Evolutionary conservation across 768 basidiomycete genomes (phyloP), one percentile per base, ranked within the genome.

Genomic region (Cyclocybe cylindracea): DNA sequence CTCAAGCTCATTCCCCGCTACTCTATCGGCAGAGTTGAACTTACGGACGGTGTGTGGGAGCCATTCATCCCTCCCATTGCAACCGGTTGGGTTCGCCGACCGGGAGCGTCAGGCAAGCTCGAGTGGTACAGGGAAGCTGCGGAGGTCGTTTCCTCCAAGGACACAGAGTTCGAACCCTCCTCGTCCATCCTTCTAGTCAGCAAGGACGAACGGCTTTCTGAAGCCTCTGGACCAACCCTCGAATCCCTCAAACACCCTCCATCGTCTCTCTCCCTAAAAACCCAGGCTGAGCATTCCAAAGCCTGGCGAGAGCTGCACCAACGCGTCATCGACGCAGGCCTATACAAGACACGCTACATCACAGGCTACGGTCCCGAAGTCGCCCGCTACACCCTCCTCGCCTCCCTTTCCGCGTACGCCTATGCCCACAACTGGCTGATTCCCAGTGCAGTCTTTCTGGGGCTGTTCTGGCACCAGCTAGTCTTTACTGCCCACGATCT

Each of bases 391-490:
- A 56, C 72, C 13, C 57, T 87, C 6, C 77, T 97, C 32, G 87
- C 79, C 19, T 62, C 67, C 24, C 50, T 80, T 14, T 85, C 89
- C 7, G 80, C 76, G 10, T 75, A 82, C 60, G 73, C 83, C 10
- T 95, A 93, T 67, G 66, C 60, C 46, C 69, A 79, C 47, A 70
- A 69, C 58, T 91, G 89, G 86, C 78, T 87, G 58, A 69, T 89
- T 48, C 65, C 78, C 46, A 93, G 91, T 53, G 92, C 95, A 2
- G 59, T 91, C 43, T 87, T 79, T 58, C 84, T 98, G 5, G 97
- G 97, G 6, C 70, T 94, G 42, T 79, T 91, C 65, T 98, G 93
- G 93, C 97, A 99, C 63, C 97, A 98, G 65, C 78, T 98, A 49
- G 86, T 90, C 34, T 98, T 99, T 69, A 78, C 80, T 49, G 94